Percentiles rank a stretch among this genome's conserved stretches.
Evolutionary conservation across 2,329 filamentous ascomycete genomes (phyloP).

Genomic region (Dactylonectria estremocensis): DNA sequence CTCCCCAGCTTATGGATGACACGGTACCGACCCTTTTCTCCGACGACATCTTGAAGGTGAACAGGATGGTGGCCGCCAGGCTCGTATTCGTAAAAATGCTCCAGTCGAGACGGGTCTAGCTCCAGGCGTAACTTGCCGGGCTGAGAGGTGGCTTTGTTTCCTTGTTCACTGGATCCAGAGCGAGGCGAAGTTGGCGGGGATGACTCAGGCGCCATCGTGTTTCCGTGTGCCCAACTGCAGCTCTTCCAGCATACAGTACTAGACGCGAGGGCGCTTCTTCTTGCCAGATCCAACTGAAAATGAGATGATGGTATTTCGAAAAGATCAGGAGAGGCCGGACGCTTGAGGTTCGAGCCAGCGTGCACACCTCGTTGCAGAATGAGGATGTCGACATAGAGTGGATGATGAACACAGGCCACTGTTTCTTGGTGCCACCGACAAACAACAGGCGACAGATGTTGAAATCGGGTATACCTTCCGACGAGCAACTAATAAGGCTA

Average conservation of each 20-base stretch:
- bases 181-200: background rate
- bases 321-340: too few species aligned
- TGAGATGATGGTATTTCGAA: too few species aligned
- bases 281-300: background rate
- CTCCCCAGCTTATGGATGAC: conserved; percentile 61
- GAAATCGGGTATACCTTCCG: too few species aligned
- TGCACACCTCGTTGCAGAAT: too few species aligned
- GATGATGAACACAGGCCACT: too few species aligned
- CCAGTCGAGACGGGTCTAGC: conserved; percentile 13
- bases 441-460: too few species aligned
- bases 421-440: too few species aligned
- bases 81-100: conserved; percentile 50
- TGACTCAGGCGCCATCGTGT: background rate
- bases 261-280: background rate
- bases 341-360: too few species aligned
- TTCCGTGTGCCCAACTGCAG: background rate
- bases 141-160: background rate
- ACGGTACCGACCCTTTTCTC: conserved; percentile 55
- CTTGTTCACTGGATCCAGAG: background rate
- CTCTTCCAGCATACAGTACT: background rate
- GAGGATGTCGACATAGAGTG: too few species aligned
- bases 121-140: background rate
- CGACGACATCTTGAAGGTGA: conserved; percentile 58
- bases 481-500: too few species aligned
- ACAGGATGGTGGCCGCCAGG: conserved; percentile 61